These are phyloP conservation scores for Irpex rosettiformis DNA, from an alignment of 1,284 basidiomycete species.

Conservation along the genomic window DNA sequence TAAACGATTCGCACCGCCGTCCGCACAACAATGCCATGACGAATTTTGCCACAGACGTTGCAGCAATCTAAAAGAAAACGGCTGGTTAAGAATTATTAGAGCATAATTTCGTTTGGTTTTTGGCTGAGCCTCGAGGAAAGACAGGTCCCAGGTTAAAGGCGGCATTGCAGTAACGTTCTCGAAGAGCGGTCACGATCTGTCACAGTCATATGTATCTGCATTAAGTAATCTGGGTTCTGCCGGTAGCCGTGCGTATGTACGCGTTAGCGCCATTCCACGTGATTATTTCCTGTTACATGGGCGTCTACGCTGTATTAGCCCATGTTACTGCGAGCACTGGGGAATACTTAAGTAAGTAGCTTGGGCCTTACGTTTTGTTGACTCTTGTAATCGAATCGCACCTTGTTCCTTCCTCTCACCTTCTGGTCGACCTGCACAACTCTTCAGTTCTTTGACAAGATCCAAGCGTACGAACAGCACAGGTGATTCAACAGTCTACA, in stretches of 20 bases:
- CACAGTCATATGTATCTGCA: too few relatives aligned
- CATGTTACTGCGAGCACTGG: not conserved
- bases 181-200: not conserved
- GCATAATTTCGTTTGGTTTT: conserved; percentile 35
- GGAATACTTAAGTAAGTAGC: too few relatives aligned
- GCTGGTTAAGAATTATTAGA: conserved; percentile 87
- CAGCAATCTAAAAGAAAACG: conserved; percentile 67
- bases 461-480: not conserved
- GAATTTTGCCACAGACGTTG: conserved; percentile 67
- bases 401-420: not conserved
- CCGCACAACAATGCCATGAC: conserved; percentile 76
- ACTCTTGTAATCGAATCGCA: not conserved
- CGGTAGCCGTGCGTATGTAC: too few relatives aligned
- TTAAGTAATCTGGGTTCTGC: too few relatives aligned
- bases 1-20: conserved; percentile 91
- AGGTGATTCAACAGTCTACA: not conserved
- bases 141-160: conserved; percentile 21
- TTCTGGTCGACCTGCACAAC: not conserved
- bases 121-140: conserved; percentile 29
- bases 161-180: conserved; percentile 3
- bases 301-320: not conserved
- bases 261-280: conserved; percentile 2
- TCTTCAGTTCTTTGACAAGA: not conserved
- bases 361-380: not conserved
- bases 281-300: not conserved